phyloP scores from a whole-genome alignment of 2,329 filamentous ascomycete species.

The Biscogniauxia sp. region DNA sequence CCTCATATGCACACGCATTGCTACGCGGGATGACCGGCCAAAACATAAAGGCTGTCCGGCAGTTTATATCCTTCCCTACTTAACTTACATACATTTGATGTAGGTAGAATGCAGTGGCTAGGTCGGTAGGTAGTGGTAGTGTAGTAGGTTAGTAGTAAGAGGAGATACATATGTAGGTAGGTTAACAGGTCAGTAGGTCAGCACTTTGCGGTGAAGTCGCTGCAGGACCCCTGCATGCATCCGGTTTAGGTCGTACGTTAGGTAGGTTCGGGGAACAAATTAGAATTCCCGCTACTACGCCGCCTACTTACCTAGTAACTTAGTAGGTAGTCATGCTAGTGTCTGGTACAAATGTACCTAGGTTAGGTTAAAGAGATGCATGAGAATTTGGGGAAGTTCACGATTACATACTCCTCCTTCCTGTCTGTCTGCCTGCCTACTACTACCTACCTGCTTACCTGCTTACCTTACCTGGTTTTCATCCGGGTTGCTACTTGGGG shows the following conservation, averaged over 20 bases:
- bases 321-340: background rate
- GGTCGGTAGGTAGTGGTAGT: too few relatives aligned
- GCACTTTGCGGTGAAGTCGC: background rate
- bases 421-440: too few relatives aligned
- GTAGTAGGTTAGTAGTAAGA: too few relatives aligned
- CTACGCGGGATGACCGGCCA: background rate
- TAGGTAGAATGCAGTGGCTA: too few relatives aligned
- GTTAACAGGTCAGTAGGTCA: background rate
- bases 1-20: background rate
- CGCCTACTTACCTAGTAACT: background rate
- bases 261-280: background rate
- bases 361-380: background rate
- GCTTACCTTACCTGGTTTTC: background rate
- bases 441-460: too few relatives aligned
- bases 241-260: background rate
- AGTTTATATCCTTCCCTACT: too few relatives aligned
- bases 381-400: background rate
- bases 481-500: background rate
- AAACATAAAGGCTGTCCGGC: background rate
- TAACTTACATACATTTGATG: too few relatives aligned
- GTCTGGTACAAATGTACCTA: background rate
- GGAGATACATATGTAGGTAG: too few relatives aligned
- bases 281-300: background rate
- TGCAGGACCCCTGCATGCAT: background rate
- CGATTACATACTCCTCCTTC: background rate